Conservation (phyloP, 1,284 basidiomycete genomes). For the Thecaphora thlaspeos region DNA sequence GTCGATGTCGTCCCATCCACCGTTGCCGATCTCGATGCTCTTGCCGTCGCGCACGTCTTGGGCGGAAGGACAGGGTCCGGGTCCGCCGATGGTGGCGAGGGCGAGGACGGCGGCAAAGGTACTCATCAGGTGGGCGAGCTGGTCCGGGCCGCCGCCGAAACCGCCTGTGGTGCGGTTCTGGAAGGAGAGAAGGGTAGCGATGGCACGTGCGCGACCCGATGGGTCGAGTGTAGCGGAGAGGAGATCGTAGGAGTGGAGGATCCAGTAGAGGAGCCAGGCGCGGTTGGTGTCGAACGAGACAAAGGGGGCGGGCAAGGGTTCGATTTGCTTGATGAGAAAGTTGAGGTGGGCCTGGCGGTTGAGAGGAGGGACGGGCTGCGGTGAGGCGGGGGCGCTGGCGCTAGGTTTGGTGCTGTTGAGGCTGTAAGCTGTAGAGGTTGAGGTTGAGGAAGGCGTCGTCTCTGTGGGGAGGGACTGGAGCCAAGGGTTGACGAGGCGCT, state of each 20-base stretch:
- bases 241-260: slow-evolving; percentile 47
- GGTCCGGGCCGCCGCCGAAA: slow-evolving; percentile 86
- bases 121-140: slow-evolving; percentile 81
- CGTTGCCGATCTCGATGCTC: slow-evolving; percentile 59
- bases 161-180: slow-evolving; percentile 65
- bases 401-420: slow-evolving; percentile 9
- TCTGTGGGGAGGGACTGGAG: slow-evolving; percentile 4
- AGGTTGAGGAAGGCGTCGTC: slow-evolving; percentile 1
- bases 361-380: slow-evolving; percentile 27
- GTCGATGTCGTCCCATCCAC: slow-evolving; percentile 59
- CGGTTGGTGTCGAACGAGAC: slow-evolving; percentile 53
- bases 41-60: slow-evolving; percentile 61
- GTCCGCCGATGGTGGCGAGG: slow-evolving; percentile 75
- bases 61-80: slow-evolving; percentile 57
- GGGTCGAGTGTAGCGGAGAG: slow-evolving; percentile 41
- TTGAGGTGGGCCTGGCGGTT: slow-evolving; percentile 44
- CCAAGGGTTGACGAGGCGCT: slow-evolving; percentile 28
- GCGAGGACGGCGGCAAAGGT: slow-evolving; percentile 86
- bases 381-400: slow-evolving; percentile 1
- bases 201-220: slow-evolving; percentile 36
- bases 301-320: slow-evolving; percentile 46
- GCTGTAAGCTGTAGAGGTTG: slow-evolving; percentile 7
- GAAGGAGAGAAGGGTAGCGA: slow-evolving; percentile 53
- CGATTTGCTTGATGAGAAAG: slow-evolving; percentile 47
- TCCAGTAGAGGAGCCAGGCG: slow-evolving; percentile 57